phyloP scores from a whole-genome alignment of 805 yeast genomes.

The Metschnikowia gelsemii region DNA sequence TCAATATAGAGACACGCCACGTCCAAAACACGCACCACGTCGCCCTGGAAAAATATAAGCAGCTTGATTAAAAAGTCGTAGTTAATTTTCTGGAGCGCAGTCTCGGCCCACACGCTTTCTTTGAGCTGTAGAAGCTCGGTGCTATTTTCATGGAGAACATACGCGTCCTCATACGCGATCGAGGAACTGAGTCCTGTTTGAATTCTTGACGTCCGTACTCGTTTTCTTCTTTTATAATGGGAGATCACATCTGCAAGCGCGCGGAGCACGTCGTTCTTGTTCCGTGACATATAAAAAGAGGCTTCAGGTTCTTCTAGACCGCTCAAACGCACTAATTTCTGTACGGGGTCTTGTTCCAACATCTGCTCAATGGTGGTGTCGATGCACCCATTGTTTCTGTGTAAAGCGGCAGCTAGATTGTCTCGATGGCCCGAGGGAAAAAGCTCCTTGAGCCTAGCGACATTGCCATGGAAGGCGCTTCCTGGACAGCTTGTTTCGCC shows the following conservation, averaged over 20 bases:
- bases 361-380: conserved; percentile 27
- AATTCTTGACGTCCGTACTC: conserved; percentile 13
- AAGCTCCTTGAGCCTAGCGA: conserved; percentile 36
- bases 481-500: not conserved
- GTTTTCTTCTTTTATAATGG: conserved; percentile 13
- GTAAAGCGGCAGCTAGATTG: conserved; percentile 29
- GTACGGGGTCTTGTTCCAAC: conserved; percentile 8
- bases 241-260: conserved; percentile 39
- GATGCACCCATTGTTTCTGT: conserved; percentile 30
- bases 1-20: conserved; percentile 36
- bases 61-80: conserved; percentile 40
- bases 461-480: conserved; percentile 16
- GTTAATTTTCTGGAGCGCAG: conserved; percentile 33
- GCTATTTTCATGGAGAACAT: conserved; percentile 24
- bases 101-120: conserved; percentile 24
- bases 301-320: conserved; percentile 6
- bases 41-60: conserved; percentile 46
- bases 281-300: conserved; percentile 25
- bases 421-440: conserved; percentile 44
- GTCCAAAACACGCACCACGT: conserved; percentile 37
- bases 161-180: conserved; percentile 7
- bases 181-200: conserved; percentile 7
- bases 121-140: conserved; percentile 11
- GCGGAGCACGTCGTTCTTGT: conserved; percentile 26
- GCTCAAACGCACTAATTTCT: conserved; percentile 5